phyloP scores from a whole-genome alignment of 116 monocot species.

The Zostera marina region DNA sequence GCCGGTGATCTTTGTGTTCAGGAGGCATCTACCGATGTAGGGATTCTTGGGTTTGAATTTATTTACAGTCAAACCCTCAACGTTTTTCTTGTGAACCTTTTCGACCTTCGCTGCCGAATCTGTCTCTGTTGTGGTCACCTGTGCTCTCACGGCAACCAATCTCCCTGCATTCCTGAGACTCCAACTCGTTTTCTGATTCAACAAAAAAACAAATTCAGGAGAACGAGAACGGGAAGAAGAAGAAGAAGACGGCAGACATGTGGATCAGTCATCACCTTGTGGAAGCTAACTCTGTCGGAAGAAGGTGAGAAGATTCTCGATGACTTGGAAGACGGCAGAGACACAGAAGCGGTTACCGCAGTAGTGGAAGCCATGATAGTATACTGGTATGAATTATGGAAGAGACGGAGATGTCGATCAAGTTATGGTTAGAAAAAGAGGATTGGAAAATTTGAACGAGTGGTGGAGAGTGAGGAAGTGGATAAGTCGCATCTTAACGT shows the following conservation, averaged over 20 bases:
- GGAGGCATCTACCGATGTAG: slow-evolving; percentile 65
- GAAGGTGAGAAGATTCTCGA: slow-evolving; percentile 4
- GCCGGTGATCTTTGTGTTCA: slow-evolving; percentile 96
- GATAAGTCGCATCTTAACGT: background rate
- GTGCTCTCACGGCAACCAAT: slow-evolving; percentile 36
- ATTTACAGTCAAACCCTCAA: slow-evolving; percentile 74
- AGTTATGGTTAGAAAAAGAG: background rate
- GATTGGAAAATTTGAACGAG: slow-evolving; percentile 15
- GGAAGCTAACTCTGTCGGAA: slow-evolving; percentile 7
- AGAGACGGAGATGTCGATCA: background rate
- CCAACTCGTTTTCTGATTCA: background rate
- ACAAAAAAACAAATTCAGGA: background rate
- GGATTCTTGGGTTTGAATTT: slow-evolving; percentile 82
- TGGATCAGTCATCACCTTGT: slow-evolving; percentile 11
- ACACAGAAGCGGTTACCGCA: slow-evolving; percentile 23
- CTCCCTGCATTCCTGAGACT: slow-evolving; percentile 11
- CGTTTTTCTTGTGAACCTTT: slow-evolving; percentile 72
- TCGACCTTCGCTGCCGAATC: slow-evolving; percentile 43
- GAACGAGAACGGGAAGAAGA: background rate
- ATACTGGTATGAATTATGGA: background rate
- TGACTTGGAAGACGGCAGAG: slow-evolving; percentile 18
- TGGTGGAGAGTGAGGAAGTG: slow-evolving; percentile 10
- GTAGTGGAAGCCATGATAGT: slow-evolving; percentile 16
- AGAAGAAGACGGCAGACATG: background rate
- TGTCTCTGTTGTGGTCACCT: slow-evolving; percentile 38